Percentiles rank a stretch among this genome's conserved stretches.
Evolutionary conservation across 2,329 filamentous ascomycete species (phyloP).

Genomic region (Cercospora canescens): DNA sequence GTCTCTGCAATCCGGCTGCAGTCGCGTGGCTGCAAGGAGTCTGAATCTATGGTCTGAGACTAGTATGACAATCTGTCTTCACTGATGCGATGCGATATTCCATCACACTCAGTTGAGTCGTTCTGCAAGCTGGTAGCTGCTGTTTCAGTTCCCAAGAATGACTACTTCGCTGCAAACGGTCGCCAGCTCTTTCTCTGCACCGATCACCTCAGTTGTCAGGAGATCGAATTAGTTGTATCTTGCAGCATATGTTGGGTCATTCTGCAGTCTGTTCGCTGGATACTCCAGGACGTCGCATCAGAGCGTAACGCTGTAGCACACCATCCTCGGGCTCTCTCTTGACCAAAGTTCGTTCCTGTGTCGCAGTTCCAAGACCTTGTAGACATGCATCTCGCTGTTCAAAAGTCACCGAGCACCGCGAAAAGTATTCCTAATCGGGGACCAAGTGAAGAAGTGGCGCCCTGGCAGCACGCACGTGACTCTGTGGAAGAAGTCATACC

Average conservation of each 20-base stretch:
- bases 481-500: background rate
- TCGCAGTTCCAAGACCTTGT: background rate
- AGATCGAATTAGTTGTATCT: background rate
- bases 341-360: background rate
- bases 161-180: background rate
- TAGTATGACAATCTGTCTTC: background rate
- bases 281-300: background rate
- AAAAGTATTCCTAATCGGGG: background rate
- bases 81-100: background rate
- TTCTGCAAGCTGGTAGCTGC: background rate
- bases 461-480: background rate
- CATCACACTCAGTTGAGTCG: background rate
- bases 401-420: background rate
- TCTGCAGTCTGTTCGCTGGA: no score
- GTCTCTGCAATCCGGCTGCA: background rate
- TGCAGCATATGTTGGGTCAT: no score
- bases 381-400: background rate
- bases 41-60: background rate
- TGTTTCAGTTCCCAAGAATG: background rate
- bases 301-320: background rate
- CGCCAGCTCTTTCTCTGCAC: background rate
- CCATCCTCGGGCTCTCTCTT: background rate
- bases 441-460: background rate
- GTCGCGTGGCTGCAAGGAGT: background rate
- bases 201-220: background rate